Evolutionary conservation across 177 flowering plant genomes (phyloP).

Genomic region (Vitis hybrid): DNA sequence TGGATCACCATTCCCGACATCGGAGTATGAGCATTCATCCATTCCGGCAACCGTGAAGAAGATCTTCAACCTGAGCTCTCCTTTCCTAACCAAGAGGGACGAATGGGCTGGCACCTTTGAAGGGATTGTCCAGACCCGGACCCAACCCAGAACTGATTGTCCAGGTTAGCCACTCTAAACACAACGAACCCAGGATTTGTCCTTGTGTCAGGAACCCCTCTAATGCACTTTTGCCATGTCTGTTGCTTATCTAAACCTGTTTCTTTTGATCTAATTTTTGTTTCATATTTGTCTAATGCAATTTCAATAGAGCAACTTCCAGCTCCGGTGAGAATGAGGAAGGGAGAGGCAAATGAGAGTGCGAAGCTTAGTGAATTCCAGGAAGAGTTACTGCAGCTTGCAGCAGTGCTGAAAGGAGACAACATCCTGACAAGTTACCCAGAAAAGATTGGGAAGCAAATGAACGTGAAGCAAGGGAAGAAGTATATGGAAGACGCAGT

Average conservation of each 20-base stretch:
- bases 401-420: slow-evolving; percentile 76
- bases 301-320: slow-evolving; percentile 59
- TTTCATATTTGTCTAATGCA: neutral
- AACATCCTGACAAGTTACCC: slow-evolving; percentile 45
- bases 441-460: slow-evolving; percentile 40
- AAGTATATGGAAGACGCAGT: slow-evolving; percentile 66
- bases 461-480: slow-evolving; percentile 73
- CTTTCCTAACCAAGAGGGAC: slow-evolving; percentile 74
- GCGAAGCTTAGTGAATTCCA: slow-evolving; percentile 73
- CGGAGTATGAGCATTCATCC: slow-evolving; percentile 87
- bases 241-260: too few relatives aligned
- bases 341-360: slow-evolving; percentile 57
- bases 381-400: slow-evolving; percentile 71
- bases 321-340: slow-evolving; percentile 51
- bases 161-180: slow-evolving; percentile 41
- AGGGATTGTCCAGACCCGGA: slow-evolving; percentile 38
- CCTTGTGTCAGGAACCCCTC: too few relatives aligned
- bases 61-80: slow-evolving; percentile 59
- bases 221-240: too few relatives aligned
- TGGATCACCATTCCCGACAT: slow-evolving; percentile 59
- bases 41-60: slow-evolving; percentile 89
- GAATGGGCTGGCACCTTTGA: slow-evolving; percentile 94
- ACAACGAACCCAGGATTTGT: too few relatives aligned
- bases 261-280: neutral
- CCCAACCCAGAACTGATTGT: slow-evolving; percentile 80